phyloP scores from a whole-genome alignment of 2,329 filamentous ascomycete species.

The Cercospora citrullina region DNA sequence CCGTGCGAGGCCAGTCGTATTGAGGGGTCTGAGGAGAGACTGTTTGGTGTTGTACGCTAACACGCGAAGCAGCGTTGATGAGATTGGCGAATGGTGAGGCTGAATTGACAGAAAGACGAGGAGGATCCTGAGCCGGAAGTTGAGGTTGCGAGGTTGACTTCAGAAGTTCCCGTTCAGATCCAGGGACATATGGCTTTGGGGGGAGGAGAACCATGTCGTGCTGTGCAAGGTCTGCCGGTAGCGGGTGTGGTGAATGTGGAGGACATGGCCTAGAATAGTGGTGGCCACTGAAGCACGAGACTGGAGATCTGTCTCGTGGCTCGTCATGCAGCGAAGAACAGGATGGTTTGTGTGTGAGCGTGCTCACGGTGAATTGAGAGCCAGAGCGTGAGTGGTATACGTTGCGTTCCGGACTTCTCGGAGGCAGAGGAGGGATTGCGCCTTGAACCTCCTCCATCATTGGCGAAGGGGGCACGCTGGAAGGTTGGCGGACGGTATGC shows the following conservation, averaged over 20 bases:
- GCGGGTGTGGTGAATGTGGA: background rate
- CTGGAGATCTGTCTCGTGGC: conserved; percentile 20
- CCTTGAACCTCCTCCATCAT: conserved; percentile 25
- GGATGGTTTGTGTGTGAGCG: conserved; percentile 20
- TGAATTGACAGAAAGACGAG: background rate
- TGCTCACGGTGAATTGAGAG: conserved; percentile 15
- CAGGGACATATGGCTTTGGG: background rate
- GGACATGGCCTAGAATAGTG: background rate
- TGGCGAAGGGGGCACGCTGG: conserved; percentile 25
- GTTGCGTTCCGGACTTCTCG: conserved; percentile 25
- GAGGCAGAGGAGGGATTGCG: conserved; percentile 21
- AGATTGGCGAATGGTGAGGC: conserved; percentile 18
- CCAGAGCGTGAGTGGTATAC: conserved; percentile 14
- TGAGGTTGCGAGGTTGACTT: background rate
- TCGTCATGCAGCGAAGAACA: conserved; percentile 21
- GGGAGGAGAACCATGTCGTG: conserved; percentile 7
- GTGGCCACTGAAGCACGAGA: conserved; percentile 13
- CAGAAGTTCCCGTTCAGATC: background rate
- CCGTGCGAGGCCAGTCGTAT: background rate
- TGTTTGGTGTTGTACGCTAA: background rate
- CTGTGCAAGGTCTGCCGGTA: background rate
- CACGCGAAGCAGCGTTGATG: conserved; percentile 15
- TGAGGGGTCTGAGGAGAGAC: background rate
- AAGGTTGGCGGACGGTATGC: conserved; percentile 11
- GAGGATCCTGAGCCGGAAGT: background rate